Evolutionary conservation across 192 early-diverging fungal species (phyloP).

Genomic region (Haplosporangium gracile): DNA sequence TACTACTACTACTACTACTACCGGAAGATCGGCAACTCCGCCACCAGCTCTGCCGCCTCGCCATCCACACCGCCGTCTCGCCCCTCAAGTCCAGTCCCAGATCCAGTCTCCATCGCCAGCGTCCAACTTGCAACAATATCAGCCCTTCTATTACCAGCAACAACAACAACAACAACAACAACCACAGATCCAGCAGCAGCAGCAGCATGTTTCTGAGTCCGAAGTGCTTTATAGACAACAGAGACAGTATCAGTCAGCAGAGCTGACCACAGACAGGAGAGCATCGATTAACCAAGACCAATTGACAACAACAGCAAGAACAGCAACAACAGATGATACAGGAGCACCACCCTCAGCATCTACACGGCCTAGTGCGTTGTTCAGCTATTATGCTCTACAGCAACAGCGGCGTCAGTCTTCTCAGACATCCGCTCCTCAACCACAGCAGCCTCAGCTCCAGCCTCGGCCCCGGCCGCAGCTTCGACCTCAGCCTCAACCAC

Average conservation of each 20-base stretch:
- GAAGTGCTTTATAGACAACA: neutral
- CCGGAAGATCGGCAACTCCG: neutral
- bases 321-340: neutral
- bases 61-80: conserved; percentile 22
- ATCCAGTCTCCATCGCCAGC: neutral
- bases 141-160: neutral
- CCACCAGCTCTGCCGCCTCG: conserved; percentile 24
- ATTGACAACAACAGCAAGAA: neutral
- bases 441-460: neutral
- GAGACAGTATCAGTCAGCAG: neutral
- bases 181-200: neutral
- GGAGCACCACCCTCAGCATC: neutral
- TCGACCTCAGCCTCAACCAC: neutral
- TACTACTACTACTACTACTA: neutral
- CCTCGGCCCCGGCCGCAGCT: neutral
- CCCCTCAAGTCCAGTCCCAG: conserved; percentile 10
- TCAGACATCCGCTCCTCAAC: neutral
- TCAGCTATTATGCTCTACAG: neutral
- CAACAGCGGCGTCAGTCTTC: neutral
- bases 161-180: neutral
- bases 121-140: neutral
- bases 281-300: neutral
- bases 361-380: neutral
- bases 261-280: neutral
- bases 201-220: neutral